Base-by-base conservation (phyloP, 345 rosid species). In the Gossypium raimondii region DNA sequence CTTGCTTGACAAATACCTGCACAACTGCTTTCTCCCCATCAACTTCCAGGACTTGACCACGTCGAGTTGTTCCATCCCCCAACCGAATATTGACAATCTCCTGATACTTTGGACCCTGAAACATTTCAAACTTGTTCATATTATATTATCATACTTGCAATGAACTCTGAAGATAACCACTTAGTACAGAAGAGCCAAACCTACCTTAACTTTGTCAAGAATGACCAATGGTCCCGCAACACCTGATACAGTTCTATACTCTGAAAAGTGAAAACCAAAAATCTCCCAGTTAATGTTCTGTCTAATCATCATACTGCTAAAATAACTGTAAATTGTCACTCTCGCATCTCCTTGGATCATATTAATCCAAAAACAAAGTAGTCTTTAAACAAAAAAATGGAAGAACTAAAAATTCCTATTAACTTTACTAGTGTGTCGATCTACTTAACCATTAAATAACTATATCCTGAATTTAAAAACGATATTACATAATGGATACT, bases 21-120 rank as follows among this genome's bases (percentile, higher is more conserved):
- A 94, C 97, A 80, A 94, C 93, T 38, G 99, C 99, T 78, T 88
- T 95, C 87, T 93, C 99, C 17, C 99, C 98, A 72, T 95, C 99
- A 66, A 94, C 98, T 89, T 94, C 98, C 68, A 94, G 77, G 52
- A 94, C 98, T 81, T 92, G 97, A 82, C 99, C 99, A 82, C 98
- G 96, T 66, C 99, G 81, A 29, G 84, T 89, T 50, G 98, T 82
- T 82, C 99, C 98, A 89, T 95, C 90, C 25, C 98, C 99, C 75
- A 95, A 78, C 0, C 97, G 90, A 69, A 93, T 93, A 81, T 95
- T 93, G 69, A 95, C 99, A 82, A 95, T 95, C 78, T 95, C 98
- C 74, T 95, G 97, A 81, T 87, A 95, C 83, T 90, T 95, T 51
- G 99, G 99, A 43, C 98, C 99, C 99, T 95, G 78, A 69, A 59